A percentile compares a stretch with the other conserved stretches of the same genome.
Evolutionary conservation across 805 yeast genomes (phyloP).

Genomic region (Starmera dryadoides): DNA sequence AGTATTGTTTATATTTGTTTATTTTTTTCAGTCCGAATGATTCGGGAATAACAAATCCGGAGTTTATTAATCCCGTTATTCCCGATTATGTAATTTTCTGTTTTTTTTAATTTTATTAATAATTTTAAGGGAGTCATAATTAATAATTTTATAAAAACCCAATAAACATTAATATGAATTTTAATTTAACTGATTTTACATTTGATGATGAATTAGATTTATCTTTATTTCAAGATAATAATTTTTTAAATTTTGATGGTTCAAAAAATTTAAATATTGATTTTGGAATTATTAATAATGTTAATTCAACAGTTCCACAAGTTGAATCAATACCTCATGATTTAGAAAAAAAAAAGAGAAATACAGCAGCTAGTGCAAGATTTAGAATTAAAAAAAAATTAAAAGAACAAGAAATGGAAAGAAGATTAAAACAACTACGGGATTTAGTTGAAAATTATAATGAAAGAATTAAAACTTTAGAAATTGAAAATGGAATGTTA

Average conservation of each 20-base stretch:
- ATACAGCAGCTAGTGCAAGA: constrained; percentile 60
- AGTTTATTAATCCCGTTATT: too few relatives aligned
- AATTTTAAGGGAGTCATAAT: too few relatives aligned
- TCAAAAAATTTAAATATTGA: constrained; percentile 2
- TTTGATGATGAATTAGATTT: constrained; percentile 1
- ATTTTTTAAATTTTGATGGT: constrained; percentile 18
- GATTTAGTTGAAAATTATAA: constrained; percentile 40
- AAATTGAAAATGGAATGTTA: constrained; percentile 55
- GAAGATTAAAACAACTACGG: constrained; percentile 32
- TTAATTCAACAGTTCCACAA: not conserved
- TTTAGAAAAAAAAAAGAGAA: constrained; percentile 39
- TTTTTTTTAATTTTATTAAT: too few relatives aligned
- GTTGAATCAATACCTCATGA: not conserved
- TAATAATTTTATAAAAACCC: too few relatives aligned
- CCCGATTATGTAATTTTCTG: too few relatives aligned
- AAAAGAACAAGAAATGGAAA: constrained; percentile 54
- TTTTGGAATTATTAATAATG: not conserved
- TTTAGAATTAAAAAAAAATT: constrained; percentile 56
- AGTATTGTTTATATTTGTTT: too few relatives aligned
- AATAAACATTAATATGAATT: not conserved
- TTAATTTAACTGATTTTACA: not conserved
- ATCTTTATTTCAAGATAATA: constrained; percentile 12
- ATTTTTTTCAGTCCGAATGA: too few relatives aligned
- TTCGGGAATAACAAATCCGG: too few relatives aligned
- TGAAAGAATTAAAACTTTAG: constrained; percentile 41